phyloP scores from a whole-genome alignment of 495 filamentous ascomycete genomes.

The Jackrogersella multiformis region DNA sequence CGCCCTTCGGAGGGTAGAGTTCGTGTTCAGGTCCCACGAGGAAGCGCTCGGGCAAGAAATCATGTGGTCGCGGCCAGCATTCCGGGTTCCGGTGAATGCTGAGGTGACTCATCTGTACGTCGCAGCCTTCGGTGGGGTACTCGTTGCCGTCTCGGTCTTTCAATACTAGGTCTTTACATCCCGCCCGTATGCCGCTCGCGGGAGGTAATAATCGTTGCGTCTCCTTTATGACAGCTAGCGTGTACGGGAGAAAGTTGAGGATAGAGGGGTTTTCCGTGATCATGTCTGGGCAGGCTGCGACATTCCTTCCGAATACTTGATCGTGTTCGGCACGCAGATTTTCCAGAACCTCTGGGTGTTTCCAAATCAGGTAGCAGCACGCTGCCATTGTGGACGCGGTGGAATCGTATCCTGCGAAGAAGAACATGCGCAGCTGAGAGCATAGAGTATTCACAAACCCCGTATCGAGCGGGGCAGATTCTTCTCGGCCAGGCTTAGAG shows the following conservation, averaged over 20 bases:
- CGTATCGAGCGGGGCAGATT: conserved; percentile 27
- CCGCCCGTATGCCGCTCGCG: conserved; percentile 44
- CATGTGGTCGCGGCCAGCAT: conserved; percentile 47
- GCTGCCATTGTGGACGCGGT: conserved; percentile 52
- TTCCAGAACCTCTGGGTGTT: conserved; percentile 52
- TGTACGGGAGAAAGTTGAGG: conserved; percentile 56
- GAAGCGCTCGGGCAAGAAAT: conserved; percentile 57
- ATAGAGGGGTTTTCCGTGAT: conserved; percentile 50
- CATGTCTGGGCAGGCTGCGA: conserved; percentile 33
- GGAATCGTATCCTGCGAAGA: conserved; percentile 50
- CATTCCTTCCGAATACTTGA: conserved; percentile 43
- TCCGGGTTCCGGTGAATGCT: conserved; percentile 47
- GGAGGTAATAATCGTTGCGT: conserved; percentile 55
- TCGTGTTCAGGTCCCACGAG: conserved; percentile 45
- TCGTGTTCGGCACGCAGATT: conserved; percentile 59
- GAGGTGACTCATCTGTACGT: conserved; percentile 47
- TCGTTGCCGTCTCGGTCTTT: conserved; percentile 39
- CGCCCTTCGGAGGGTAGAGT: conserved; percentile 50
- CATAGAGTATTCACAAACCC: conserved; percentile 37
- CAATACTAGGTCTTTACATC: conserved; percentile 44
- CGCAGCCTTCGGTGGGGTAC: conserved; percentile 50
- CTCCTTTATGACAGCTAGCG: conserved; percentile 61
- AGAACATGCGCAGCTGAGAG: conserved; percentile 42
- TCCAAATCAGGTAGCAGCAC: conserved; percentile 54
- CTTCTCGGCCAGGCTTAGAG: conserved; percentile 26